Evolutionary conservation across 805 yeast species (phyloP).

Genomic region (Yarrowia sp.): DNA sequence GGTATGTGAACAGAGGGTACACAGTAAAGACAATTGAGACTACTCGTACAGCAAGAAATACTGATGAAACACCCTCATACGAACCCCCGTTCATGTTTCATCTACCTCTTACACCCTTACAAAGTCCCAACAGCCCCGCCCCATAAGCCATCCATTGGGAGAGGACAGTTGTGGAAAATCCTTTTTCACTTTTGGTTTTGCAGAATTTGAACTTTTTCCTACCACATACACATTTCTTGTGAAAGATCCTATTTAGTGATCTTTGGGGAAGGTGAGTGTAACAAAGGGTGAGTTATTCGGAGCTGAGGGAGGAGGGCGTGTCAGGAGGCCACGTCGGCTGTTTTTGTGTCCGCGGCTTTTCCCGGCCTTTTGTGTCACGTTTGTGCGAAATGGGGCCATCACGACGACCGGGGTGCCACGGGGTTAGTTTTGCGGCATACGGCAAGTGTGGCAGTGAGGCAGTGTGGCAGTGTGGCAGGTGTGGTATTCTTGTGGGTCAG

Average conservation of each 20-base stretch:
- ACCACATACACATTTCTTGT: constrained; percentile 25
- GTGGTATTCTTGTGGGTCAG: no score
- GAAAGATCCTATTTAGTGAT: constrained; percentile 25
- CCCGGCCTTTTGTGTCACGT: neutral
- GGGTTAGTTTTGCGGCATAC: no score
- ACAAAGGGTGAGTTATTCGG: neutral
- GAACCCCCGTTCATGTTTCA: no score
- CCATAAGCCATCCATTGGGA: constrained; percentile 13
- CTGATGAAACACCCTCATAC: no score
- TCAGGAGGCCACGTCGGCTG: no score
- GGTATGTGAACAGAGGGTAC: no score
- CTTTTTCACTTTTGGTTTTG: constrained; percentile 23
- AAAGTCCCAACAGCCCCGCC: constrained; percentile 20
- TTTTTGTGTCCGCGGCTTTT: no score
- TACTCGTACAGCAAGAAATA: no score
- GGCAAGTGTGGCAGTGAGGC: no score
- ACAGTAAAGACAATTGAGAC: no score
- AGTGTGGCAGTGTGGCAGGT: no score
- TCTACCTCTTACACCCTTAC: neutral
- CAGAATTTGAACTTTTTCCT: constrained; percentile 20
- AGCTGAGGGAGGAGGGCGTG: neutral
- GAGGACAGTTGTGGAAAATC: constrained; percentile 1
- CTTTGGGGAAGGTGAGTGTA: constrained; percentile 26
- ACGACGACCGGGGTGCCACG: no score
- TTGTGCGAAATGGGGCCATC: neutral